Evolutionary conservation across 345 rosid genomes (phyloP), one percentile per base, ranked within the genome.

Genomic region (Salix purpurea): DNA sequence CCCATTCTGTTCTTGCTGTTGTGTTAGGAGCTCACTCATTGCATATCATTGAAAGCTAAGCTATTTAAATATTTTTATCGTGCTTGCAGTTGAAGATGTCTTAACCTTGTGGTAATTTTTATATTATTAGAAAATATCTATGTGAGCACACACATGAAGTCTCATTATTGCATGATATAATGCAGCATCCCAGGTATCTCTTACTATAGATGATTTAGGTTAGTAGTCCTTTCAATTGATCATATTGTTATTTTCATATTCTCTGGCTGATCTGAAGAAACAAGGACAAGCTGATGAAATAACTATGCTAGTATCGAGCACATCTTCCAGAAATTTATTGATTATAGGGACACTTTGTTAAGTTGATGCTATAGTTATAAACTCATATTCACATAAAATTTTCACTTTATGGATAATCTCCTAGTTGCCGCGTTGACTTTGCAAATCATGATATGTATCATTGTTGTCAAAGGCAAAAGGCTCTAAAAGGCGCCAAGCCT

Each of bases 31-130:
- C 23, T n/a, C 26, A 24, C 48, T 66, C 19, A 71, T 76, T 18
- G 74, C 16, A 28, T 37, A 21, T 23, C 72, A 18, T 77, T 40
- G 24, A 74, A 50, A 65, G 71, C 73, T 77, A 69, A 65, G 44
- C 56, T 48, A 52, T 56, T 44, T 65, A 66, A 46, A 39, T 60
- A 44, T 52, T 23, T 46, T 39, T n/a, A 6, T 2, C 16, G 4
- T 65, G 52, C 54, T 48, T 52, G 19, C 73, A 24, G 39, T 61
- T 73, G 56, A 71, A 65, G 66, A 36, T 58, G 62, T 69, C 69
- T 34, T 18, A 26, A 52, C 74, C 79, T 69, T 76, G 48, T 32
- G 7, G 48, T 69, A 26, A 69, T 69, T n/a, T 75, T 28, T 50
- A 36, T 67, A 10, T 23, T n/a, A 15, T 34, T 34, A 52, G 23